A percentile compares a stretch with the other conserved stretches of the same genome.
phyloP scores from a whole-genome alignment of 495 filamentous ascomycete genomes.

The Penicillium tannophilum region DNA sequence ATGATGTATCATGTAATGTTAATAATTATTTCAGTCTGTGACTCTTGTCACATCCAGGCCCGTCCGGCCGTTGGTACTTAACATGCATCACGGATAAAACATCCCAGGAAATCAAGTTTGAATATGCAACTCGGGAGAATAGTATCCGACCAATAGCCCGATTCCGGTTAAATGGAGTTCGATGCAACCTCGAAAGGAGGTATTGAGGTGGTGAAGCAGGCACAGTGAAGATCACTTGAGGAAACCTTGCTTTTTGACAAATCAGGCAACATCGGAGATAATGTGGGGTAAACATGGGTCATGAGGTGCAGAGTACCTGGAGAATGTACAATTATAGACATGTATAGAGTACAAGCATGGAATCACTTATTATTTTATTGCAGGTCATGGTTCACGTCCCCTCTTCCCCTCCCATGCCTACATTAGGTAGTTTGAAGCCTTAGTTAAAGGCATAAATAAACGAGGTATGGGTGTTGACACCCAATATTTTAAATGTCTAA shows the following conservation, averaged over 20 bases:
- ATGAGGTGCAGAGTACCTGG: neutral
- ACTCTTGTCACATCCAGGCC: neutral
- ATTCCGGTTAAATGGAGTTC: neutral
- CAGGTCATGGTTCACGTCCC: too few species aligned
- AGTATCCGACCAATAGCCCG: neutral
- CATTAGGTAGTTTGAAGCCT: too few species aligned
- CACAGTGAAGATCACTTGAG: neutral
- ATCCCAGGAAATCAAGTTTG: neutral
- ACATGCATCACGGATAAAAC: neutral
- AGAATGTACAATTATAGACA: neutral
- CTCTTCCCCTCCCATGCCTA: too few species aligned
- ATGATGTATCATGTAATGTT: neutral
- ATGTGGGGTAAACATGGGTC: slow-evolving; percentile 4
- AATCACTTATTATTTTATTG: too few species aligned
- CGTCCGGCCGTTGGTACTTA: neutral
- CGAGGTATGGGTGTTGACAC: too few species aligned
- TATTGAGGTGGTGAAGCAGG: neutral
- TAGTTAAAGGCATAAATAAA: too few species aligned
- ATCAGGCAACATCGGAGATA: neutral
- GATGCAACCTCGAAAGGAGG: neutral
- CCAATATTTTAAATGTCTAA: too few species aligned
- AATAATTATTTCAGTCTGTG: neutral
- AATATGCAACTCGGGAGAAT: neutral
- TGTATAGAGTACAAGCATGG: too few species aligned
- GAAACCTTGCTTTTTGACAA: neutral